phyloP scores from a whole-genome alignment of 2,329 filamentous ascomycete species.

The Metarhizium guizhouense region DNA sequence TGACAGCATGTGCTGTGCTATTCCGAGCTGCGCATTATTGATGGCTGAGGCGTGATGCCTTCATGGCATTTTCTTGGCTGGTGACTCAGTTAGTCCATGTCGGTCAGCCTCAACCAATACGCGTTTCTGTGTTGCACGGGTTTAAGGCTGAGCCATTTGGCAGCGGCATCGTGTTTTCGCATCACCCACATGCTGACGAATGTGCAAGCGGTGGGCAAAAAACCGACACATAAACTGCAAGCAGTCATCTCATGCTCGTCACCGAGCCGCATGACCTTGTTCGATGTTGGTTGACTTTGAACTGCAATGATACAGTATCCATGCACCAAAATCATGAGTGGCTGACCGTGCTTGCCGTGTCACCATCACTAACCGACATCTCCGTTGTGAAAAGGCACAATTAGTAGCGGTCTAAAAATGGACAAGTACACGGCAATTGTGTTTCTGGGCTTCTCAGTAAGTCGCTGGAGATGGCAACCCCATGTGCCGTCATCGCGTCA shows the following conservation, averaged over 20 bases:
- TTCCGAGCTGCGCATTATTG: too few species aligned
- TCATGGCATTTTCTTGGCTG: too few species aligned
- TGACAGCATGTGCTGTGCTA: too few species aligned
- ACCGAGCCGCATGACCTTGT: not conserved
- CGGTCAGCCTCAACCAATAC: not conserved
- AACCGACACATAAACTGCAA: not conserved
- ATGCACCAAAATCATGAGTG: too few species aligned
- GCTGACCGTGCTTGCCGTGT: too few species aligned
- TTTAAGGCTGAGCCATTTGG: not conserved
- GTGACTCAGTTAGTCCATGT: not conserved
- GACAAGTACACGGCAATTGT: not conserved
- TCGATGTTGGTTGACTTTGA: too few species aligned
- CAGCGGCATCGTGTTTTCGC: not conserved
- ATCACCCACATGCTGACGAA: not conserved
- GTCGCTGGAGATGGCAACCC: too few species aligned
- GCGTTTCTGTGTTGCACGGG: not conserved
- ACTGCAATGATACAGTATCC: too few species aligned
- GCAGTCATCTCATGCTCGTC: not conserved
- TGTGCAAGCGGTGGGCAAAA: not conserved
- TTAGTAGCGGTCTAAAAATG: not conserved
- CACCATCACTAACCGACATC: too few species aligned
- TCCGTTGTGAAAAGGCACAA: not conserved
- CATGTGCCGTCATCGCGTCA: not conserved
- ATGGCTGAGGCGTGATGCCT: too few species aligned
- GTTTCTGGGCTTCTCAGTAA: not conserved